phyloP scores from a whole-genome alignment of 257 asterid species.

The Salvia splendens region DNA sequence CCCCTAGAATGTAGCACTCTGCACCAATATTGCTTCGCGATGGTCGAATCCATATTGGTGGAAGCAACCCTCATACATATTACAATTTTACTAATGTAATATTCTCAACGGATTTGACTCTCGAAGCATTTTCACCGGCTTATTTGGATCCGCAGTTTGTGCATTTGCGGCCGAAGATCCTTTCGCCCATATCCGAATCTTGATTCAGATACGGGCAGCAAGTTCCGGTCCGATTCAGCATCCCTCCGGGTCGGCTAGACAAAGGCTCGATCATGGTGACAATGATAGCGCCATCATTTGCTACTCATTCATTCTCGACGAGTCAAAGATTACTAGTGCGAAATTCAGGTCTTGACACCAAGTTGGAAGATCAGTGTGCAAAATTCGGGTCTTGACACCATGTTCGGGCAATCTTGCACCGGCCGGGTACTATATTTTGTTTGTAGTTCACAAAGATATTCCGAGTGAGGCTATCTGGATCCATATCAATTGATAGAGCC shows the following conservation, averaged over 20 bases:
- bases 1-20: slow-evolving; percentile 51
- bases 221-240: slow-evolving; percentile 27
- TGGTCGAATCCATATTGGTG: slow-evolving; percentile 54
- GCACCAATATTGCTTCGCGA: slow-evolving; percentile 48
- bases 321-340: slow-evolving; percentile 48
- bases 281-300: slow-evolving; percentile 50
- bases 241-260: slow-evolving; percentile 30
- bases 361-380: slow-evolving; percentile 29
- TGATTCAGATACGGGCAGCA: slow-evolving; percentile 20
- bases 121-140: slow-evolving; percentile 51
- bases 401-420: slow-evolving; percentile 49
- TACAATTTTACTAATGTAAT: slow-evolving; percentile 37
- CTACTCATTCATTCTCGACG: slow-evolving; percentile 56
- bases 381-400: slow-evolving; percentile 30
- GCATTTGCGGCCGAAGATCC: slow-evolving; percentile 38
- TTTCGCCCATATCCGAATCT: slow-evolving; percentile 39
- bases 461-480: slow-evolving; percentile 61
- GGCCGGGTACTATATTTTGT: slow-evolving; percentile 50
- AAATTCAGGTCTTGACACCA: slow-evolving; percentile 21
- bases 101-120: slow-evolving; percentile 49
- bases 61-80: slow-evolving; percentile 48
- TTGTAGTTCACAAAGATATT: slow-evolving; percentile 48
- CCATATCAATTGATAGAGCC: slow-evolving; percentile 25
- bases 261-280: slow-evolving; percentile 35
- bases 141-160: slow-evolving; percentile 34